Conservation (phyloP, 1,139 yeast species). For the Hyphopichia buzzinii region DNA sequence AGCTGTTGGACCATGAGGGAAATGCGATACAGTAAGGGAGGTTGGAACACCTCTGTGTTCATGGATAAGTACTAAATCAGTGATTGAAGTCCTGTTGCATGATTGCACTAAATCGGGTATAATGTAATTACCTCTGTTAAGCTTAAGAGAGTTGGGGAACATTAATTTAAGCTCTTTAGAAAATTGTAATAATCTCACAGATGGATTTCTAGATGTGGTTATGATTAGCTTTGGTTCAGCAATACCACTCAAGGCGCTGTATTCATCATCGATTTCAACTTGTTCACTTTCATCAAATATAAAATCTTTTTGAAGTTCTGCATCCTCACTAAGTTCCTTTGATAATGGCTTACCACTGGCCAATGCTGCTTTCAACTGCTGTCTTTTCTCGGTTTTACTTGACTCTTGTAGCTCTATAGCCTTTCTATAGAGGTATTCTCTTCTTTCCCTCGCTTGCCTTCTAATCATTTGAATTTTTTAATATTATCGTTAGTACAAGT, state of each 20-base stretch:
- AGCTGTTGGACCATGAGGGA: slow-evolving; percentile 98
- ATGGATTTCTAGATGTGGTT: slow-evolving; percentile 92
- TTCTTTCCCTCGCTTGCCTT: slow-evolving; percentile 92
- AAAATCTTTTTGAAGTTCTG: slow-evolving; percentile 73
- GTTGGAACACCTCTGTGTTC: slow-evolving; percentile 99
- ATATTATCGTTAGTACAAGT: slow-evolving; percentile 1
- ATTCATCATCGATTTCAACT: slow-evolving; percentile 78
- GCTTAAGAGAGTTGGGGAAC: slow-evolving; percentile 85
- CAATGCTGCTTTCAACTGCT: slow-evolving; percentile 78
- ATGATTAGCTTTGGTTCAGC: slow-evolving; percentile 90
- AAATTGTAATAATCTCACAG: slow-evolving; percentile 80
- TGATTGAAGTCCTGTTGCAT: slow-evolving; percentile 65
- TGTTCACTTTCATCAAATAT: slow-evolving; percentile 80
- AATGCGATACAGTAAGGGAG: slow-evolving; percentile 85
- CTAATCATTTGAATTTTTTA: slow-evolving; percentile 75
- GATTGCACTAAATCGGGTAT: slow-evolving; percentile 84
- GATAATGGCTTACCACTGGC: slow-evolving; percentile 91
- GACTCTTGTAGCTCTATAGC: slow-evolving; percentile 91
- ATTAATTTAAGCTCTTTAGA: slow-evolving; percentile 87
- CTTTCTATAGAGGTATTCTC: slow-evolving; percentile 87
- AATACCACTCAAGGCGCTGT: slow-evolving; percentile 81
- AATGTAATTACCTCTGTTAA: slow-evolving; percentile 91
- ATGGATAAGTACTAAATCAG: slow-evolving; percentile 83
- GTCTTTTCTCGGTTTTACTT: slow-evolving; percentile 79
- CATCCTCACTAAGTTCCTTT: slow-evolving; percentile 87